Evolutionary conservation across 257 asterid species (phyloP).

Genomic region (Capsicum chinense): DNA sequence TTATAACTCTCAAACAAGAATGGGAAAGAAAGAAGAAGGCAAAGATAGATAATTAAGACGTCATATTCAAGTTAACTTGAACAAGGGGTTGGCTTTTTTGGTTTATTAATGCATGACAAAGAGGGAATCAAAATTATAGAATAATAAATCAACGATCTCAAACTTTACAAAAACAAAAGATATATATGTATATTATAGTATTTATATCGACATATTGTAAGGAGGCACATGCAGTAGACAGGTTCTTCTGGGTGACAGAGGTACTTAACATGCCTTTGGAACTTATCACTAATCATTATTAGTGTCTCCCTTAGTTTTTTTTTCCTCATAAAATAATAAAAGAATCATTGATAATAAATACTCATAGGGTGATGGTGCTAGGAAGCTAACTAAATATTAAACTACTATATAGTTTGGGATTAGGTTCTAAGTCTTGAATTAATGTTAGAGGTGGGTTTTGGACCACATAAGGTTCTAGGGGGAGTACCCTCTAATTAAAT

Average conservation of each 20-base stretch:
- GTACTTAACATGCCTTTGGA: constrained; percentile 43
- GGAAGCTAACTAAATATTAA: constrained; percentile 40
- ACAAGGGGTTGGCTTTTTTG: background rate
- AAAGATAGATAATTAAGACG: constrained; percentile 4
- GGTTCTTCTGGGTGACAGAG: constrained; percentile 38
- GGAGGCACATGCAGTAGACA: constrained; percentile 7
- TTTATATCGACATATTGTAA: background rate
- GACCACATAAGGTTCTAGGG: background rate
- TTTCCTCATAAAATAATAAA: background rate
- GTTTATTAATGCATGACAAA: background rate
- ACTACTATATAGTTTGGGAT: constrained; percentile 17
- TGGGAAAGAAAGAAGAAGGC: too few species aligned
- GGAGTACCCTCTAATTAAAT: background rate
- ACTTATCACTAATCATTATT: constrained; percentile 58
- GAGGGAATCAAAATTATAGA: background rate
- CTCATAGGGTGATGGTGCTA: constrained; percentile 27
- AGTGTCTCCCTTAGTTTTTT: constrained; percentile 44
- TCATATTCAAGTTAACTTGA: constrained; percentile 26
- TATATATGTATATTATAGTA: constrained; percentile 7
- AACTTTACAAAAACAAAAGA: constrained; percentile 19
- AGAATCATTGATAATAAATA: constrained; percentile 32
- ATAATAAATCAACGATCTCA: constrained; percentile 14
- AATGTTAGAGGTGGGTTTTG: constrained; percentile 15
- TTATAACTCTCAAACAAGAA: background rate
- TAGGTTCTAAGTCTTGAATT: constrained; percentile 23